Evolutionary conservation across 108 stramenopile genomes (phyloP).

Genomic region (Schizochytrium sp.): DNA sequence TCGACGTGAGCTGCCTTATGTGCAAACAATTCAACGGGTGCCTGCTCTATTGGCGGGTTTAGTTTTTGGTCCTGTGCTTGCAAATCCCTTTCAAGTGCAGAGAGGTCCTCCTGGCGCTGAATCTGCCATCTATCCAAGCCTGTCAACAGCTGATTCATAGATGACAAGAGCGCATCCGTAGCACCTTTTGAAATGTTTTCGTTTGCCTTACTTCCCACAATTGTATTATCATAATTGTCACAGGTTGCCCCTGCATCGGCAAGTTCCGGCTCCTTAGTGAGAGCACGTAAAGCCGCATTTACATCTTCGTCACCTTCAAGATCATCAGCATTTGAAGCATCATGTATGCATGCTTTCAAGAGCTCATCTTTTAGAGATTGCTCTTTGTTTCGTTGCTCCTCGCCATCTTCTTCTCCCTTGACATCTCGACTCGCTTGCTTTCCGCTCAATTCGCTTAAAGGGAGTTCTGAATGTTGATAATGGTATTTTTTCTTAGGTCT

Average conservation of each 20-base stretch:
- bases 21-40: neutral
- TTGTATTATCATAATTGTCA: neutral
- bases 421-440: neutral
- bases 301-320: neutral
- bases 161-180: neutral
- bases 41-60: neutral
- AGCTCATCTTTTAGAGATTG: too few relatives aligned
- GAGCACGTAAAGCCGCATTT: neutral
- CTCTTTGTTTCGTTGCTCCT: neutral
- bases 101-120: neutral
- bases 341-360: neutral
- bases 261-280: neutral
- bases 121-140: neutral
- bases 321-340: neutral
- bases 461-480: neutral
- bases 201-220: neutral
- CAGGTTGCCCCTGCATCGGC: neutral
- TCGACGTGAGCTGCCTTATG: neutral
- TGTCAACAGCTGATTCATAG: neutral
- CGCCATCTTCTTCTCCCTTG: neutral
- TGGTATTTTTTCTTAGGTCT: neutral
- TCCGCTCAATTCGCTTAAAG: neutral
- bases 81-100: neutral
- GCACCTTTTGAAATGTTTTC: neutral
- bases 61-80: neutral